Base-by-base conservation (phyloP, 2,329 filamentous ascomycete genomes). In the Neofusicoccum ribis region DNA sequence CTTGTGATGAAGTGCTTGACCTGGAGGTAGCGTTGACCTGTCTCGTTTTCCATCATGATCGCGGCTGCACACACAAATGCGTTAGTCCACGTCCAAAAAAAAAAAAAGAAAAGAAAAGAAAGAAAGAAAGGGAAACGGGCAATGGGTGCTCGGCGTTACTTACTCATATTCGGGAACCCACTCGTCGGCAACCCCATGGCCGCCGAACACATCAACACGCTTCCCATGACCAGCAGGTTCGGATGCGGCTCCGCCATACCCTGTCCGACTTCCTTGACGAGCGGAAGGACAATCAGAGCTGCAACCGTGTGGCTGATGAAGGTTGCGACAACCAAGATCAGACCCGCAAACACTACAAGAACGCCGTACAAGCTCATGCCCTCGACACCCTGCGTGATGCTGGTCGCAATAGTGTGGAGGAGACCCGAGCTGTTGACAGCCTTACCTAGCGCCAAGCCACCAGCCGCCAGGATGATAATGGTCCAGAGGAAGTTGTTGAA, bases 401-500 rank as follows among this genome's bases (percentile, higher is more conserved):
- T 80, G 5, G 84, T 82, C 2, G 95, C 95, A 58, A 99, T 90
- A 0, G 93, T 96, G 75, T 96, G 91, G 37, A 99, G 83, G 11
- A 99, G 84, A 1, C 95, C 95, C 0, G 94, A 98, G 0, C 92
- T 95, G 68, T 93, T 94, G 66, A 99, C 95, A 0, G 94, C 91
- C 77, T 96, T 97, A 65, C 95, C 95, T 0, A 99, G 87, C 1
- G 93, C 93, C 39, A 99, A 82, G 7, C 95, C 95, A 52, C 95
- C 95, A 0, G 95, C 94, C 0, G 95, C 95, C 20, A 99, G 89
- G 73, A 99, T 98, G 79, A 99, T 97, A 78, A 99, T 99, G 20
- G 96, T 99, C 95, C 95, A 99, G 44, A 97, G 90, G 78, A 99
- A 99, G 78, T 99, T 99, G 83, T 99, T 99, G 77, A 99, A 99